These are phyloP conservation scores for Ordospora colligata DNA, from an alignment of 371 early-diverging fungal genomes.

Conservation along the genomic window DNA sequence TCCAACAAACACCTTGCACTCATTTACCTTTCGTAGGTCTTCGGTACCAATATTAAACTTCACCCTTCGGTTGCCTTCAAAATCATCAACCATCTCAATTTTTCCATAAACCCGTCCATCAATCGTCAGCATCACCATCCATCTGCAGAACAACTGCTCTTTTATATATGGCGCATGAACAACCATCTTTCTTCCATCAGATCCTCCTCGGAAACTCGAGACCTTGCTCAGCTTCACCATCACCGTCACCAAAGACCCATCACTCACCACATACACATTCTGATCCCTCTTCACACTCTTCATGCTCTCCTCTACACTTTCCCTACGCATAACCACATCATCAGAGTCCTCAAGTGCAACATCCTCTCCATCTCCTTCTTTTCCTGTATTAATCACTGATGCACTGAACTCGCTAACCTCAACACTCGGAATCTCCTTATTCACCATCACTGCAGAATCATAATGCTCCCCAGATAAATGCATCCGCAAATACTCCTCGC, in stretches of 20 bases:
- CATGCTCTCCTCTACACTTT: background rate
- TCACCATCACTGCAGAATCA: background rate
- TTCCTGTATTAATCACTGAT: constrained; percentile 14
- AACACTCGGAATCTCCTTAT: background rate
- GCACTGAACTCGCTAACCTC: constrained; percentile 26
- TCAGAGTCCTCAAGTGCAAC: background rate
- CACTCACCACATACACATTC: background rate
- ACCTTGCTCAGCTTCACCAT: background rate
- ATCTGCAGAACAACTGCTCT: background rate
- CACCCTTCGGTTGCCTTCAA: background rate
- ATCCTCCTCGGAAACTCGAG: background rate
- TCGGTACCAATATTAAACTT: constrained; percentile 11
- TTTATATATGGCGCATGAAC: constrained; percentile 23
- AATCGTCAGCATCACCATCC: constrained; percentile 27
- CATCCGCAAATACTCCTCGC: constrained; percentile 15
- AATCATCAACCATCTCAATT: constrained; percentile 5
- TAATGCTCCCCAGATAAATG: background rate
- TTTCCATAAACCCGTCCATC: constrained; percentile 15
- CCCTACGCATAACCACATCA: background rate
- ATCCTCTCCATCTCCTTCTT: background rate
- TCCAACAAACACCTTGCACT: constrained; percentile 12
- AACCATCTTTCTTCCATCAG: background rate
- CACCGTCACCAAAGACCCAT: constrained; percentile 10
- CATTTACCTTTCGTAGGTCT: background rate
- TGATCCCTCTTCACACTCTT: background rate